phyloP scores from a whole-genome alignment of 768 basidiomycete species.

The Lanmaoa rubissima region DNA sequence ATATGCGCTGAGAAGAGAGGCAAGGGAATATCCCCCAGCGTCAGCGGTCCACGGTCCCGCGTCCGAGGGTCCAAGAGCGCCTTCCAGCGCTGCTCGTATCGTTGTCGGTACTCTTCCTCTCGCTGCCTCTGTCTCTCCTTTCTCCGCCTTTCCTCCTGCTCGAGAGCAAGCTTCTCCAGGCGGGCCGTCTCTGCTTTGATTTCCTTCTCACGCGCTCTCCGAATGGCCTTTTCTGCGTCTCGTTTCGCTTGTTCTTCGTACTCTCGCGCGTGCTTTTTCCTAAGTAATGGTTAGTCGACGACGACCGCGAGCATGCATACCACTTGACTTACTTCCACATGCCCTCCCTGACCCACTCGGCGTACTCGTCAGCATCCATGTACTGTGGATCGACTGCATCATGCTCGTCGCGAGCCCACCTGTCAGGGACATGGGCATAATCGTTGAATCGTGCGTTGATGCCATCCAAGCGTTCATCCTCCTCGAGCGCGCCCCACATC shows the following conservation, averaged over 20 bases:
- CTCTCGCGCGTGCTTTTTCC: conserved; percentile 67
- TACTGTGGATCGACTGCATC: conserved; percentile 39
- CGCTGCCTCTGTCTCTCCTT: conserved; percentile 45
- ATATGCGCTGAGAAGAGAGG: conserved; percentile 44
- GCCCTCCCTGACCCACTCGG: conserved; percentile 80
- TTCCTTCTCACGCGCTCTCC: conserved; percentile 52
- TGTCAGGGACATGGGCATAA: conserved; percentile 68
- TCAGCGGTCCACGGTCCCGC: conserved; percentile 32
- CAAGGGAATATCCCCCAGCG: conserved; percentile 71
- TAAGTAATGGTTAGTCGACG: conserved; percentile 25
- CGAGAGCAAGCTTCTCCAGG: conserved; percentile 50
- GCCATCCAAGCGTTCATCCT: conserved; percentile 66
- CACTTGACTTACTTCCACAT: conserved; percentile 71
- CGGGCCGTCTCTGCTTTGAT: conserved; percentile 51
- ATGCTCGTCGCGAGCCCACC: conserved; percentile 54
- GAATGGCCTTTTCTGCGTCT: conserved; percentile 53
- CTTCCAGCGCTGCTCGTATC: conserved; percentile 61
- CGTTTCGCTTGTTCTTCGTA: conserved; percentile 59
- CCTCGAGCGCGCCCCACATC: conserved; percentile 67
- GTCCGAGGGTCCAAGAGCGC: conserved; percentile 37
- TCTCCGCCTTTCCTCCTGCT: conserved; percentile 49
- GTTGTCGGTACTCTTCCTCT: conserved; percentile 45
- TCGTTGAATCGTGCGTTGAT: conserved; percentile 64
- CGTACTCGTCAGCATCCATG: conserved; percentile 87
- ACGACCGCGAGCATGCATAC: background rate